Evolutionary conservation across 106 monocot genomes (phyloP).

Genomic region (Allium sativum): DNA sequence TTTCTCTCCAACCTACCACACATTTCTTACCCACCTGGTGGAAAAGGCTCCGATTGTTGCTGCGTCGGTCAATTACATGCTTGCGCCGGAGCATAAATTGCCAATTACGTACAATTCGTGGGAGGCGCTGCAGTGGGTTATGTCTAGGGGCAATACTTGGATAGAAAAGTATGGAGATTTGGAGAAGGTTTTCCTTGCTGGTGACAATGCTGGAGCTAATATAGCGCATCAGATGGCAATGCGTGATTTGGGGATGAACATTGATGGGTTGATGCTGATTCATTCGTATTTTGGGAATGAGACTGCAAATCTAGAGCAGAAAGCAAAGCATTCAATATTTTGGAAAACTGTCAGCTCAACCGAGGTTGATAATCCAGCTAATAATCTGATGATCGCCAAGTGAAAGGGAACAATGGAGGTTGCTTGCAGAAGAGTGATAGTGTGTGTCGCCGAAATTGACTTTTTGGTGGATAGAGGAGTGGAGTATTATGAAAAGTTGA

Average conservation of each 20-base stretch:
- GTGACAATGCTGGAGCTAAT: constrained; percentile 44
- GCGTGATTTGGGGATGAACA: too few relatives aligned
- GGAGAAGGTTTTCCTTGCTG: constrained; percentile 25
- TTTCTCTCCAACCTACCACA: neutral
- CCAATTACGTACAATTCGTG: constrained; percentile 33
- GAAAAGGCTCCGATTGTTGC: constrained; percentile 1
- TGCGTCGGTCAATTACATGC: constrained; percentile 21
- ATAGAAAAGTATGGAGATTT: constrained; percentile 19
- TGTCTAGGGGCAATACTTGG: constrained; percentile 29
- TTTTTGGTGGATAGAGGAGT: constrained; percentile 4
- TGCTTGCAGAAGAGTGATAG: constrained; percentile 18
- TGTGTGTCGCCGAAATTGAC: constrained; percentile 15
- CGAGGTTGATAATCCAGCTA: neutral
- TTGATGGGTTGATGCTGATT: too few relatives aligned
- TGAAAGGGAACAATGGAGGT: neutral
- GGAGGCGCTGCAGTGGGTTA: constrained; percentile 28
- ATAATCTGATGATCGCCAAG: constrained; percentile 7
- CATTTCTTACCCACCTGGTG: constrained; percentile 19
- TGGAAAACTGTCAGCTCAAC: too few relatives aligned
- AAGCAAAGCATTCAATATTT: too few relatives aligned
- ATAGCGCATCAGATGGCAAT: too few relatives aligned
- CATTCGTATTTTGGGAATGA: too few relatives aligned
- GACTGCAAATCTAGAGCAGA: too few relatives aligned
- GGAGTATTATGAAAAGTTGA: constrained; percentile 7
- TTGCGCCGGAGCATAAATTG: constrained; percentile 17